These are phyloP conservation scores for Pythium volutum DNA, from an alignment of 352 stramenopile species.

Conservation along the genomic window DNA sequence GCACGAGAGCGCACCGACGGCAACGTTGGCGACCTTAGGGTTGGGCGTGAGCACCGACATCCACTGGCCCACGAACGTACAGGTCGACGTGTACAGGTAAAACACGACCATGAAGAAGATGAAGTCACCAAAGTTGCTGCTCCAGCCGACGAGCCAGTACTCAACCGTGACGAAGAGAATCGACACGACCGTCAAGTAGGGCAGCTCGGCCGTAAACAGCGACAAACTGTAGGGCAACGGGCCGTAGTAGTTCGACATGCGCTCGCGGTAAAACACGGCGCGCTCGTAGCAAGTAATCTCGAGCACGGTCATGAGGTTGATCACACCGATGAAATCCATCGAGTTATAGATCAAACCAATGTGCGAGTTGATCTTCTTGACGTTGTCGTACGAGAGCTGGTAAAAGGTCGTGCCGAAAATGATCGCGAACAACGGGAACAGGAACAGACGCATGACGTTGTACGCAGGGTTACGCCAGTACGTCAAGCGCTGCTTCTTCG, in stretches of 20 bases:
- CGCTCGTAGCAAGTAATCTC: slow-evolving; percentile 56
- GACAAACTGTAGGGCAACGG: slow-evolving; percentile 64
- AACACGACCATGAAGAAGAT: slow-evolving; percentile 40
- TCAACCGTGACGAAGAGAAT: slow-evolving; percentile 50
- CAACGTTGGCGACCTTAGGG: slow-evolving; percentile 74
- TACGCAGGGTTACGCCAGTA: slow-evolving; percentile 56
- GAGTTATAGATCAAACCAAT: slow-evolving; percentile 64
- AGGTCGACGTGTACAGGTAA: slow-evolving; percentile 61
- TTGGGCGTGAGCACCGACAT: slow-evolving; percentile 73
- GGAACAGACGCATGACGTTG: slow-evolving; percentile 53
- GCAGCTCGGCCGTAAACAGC: slow-evolving; percentile 56
- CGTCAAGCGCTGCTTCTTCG: slow-evolving; percentile 38
- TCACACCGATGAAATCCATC: slow-evolving; percentile 63
- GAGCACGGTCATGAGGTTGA: slow-evolving; percentile 58
- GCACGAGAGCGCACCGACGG: slow-evolving; percentile 60
- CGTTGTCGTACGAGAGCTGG: slow-evolving; percentile 32
- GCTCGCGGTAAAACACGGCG: slow-evolving; percentile 60
- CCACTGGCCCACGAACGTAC: slow-evolving; percentile 69
- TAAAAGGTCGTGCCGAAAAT: slow-evolving; percentile 67
- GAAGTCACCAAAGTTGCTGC: slow-evolving; percentile 56
- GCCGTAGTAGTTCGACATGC: slow-evolving; percentile 76
- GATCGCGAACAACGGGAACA: slow-evolving; percentile 46
- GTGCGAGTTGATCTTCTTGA: slow-evolving; percentile 53
- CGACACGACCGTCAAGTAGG: slow-evolving; percentile 55
- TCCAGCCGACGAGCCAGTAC: slow-evolving; percentile 67